Evolutionary conservation across 352 stramenopile genomes (phyloP), one percentile per base, ranked within the genome.

Genomic region (Phytopythium mirpurense): DNA sequence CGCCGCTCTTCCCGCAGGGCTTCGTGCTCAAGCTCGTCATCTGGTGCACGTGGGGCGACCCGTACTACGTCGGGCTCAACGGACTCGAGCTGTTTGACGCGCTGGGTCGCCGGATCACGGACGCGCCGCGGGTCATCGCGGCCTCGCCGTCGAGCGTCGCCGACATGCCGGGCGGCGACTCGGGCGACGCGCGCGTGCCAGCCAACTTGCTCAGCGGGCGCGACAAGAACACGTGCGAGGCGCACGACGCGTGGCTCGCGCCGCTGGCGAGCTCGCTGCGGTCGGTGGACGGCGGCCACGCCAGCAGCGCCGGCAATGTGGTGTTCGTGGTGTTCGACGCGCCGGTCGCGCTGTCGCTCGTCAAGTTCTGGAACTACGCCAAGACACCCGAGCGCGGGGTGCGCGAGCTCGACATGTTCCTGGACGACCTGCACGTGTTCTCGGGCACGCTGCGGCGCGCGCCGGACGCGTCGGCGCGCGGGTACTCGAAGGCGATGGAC

Each of bases 351-450:
- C 27, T 95, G 5, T 94, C 83, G 1, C 74, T 92, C 54, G 78
- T 95, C 53, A 96, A 92, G 59, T 80, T 96, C 45, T 96, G 79
- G 78, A 96, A 96, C 47, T 96, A 96, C 60, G 80, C 63, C 57
- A 95, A 94, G 49, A 93, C 87, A 0, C 78, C 86, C 0, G 77
- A 88, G 44, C 79, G 88, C 50, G 88, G 88, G 1, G 88, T 87
- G 2, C 82, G 84, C 32, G 83, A 94, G 6, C 37, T 96, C 47
- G 77, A 90, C 45, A 83, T 97, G 53, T 92, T 88, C 56, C 19
- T 97, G 5, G 88, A 97, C 46, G 84, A 96, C 54, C 50, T 90
- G n/a, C 83, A 82, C 42, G 65, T 95, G 16, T 92, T 84, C 58
- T 87, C 79, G 9, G 81, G 82, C 9, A 68, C 67, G 10, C 52